A percentile compares a stretch with the other conserved stretches of the same genome.
Conservation (phyloP, 305 asterid genomes). For the Ruellia speciosa region DNA sequence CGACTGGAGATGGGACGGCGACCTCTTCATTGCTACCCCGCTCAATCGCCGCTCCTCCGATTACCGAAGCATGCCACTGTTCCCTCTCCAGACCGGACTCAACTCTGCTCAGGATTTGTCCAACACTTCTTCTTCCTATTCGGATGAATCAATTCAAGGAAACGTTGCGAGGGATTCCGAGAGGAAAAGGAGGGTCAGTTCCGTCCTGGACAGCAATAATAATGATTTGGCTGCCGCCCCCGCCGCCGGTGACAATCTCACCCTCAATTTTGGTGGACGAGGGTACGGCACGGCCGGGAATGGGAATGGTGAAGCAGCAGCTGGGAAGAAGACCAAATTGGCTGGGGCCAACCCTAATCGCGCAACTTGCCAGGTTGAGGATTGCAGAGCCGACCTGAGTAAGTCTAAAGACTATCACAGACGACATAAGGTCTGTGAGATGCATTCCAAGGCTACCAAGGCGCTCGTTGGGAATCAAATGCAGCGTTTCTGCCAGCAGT, state of each 20-base stretch:
- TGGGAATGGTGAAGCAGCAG: constrained; percentile 23
- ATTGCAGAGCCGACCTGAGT: constrained; percentile 62
- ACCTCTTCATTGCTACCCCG: constrained; percentile 62
- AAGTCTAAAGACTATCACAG: constrained; percentile 73
- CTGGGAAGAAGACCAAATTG: constrained; percentile 61
- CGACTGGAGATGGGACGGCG: constrained; percentile 76
- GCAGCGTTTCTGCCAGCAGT: constrained; percentile 93
- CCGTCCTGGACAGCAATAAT: constrained; percentile 20
- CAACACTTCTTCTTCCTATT: constrained; percentile 48
- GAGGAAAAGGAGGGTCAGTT: constrained; percentile 45
- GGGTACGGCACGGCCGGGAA: constrained; percentile 24
- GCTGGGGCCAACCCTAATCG: constrained; percentile 35
- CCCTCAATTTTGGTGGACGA: constrained; percentile 47
- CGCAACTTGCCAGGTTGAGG: constrained; percentile 69
- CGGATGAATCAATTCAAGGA: constrained; percentile 42
- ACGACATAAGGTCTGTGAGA: constrained; percentile 78
- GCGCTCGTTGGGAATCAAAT: constrained; percentile 58
- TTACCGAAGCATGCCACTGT: constrained; percentile 39
- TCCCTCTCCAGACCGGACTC: constrained; percentile 38
- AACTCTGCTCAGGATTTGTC: constrained; percentile 32
- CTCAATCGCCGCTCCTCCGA: constrained; percentile 28
- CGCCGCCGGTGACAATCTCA: constrained; percentile 30
- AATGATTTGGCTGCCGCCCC: constrained; percentile 18
- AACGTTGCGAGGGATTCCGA: constrained; percentile 38
- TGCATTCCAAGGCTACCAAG: constrained; percentile 61